Percentiles rank a stretch among this genome's conserved stretches.
phyloP scores from a whole-genome alignment of 2,329 filamentous ascomycete genomes.

The Apiospora saccharicola region DNA sequence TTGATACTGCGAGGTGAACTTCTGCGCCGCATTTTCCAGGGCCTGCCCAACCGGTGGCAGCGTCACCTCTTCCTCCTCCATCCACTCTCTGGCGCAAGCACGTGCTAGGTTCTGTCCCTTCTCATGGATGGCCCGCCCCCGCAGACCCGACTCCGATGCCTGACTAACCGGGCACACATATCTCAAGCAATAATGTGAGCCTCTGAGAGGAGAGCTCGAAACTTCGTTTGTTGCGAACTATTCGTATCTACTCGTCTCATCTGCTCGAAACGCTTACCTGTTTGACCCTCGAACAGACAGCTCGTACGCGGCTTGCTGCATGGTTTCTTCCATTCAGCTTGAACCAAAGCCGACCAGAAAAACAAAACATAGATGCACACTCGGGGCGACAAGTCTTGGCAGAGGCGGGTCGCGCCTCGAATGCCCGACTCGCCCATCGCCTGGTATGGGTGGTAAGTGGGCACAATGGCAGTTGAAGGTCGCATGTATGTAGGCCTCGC shows the following conservation, averaged over 20 bases:
- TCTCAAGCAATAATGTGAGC: neutral
- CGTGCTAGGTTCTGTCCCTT: neutral
- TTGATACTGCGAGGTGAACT: neutral
- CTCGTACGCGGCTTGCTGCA: neutral
- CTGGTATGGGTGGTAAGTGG: neutral
- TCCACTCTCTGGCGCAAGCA: neutral
- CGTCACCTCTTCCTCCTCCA: neutral
- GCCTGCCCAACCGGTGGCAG: constrained; percentile 3
- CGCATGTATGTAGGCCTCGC: neutral
- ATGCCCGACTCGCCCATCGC: neutral
- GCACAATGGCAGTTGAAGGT: neutral
- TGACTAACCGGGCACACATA: neutral
- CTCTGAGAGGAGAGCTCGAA: neutral
- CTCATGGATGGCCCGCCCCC: neutral
- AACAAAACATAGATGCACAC: neutral
- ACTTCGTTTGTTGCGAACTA: neutral
- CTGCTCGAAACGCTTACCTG: neutral
- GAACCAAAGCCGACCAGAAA: constrained; percentile 1
- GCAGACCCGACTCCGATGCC: neutral
- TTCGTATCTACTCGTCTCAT: neutral
- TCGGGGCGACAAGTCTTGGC: neutral
- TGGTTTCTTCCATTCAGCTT: constrained; percentile 2
- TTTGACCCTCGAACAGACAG: constrained; percentile 12
- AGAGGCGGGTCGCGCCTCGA: constrained; percentile 13
- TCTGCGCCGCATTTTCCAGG: neutral